Conservation (phyloP, 164 flowering plant species). For the Piper longum region DNA sequence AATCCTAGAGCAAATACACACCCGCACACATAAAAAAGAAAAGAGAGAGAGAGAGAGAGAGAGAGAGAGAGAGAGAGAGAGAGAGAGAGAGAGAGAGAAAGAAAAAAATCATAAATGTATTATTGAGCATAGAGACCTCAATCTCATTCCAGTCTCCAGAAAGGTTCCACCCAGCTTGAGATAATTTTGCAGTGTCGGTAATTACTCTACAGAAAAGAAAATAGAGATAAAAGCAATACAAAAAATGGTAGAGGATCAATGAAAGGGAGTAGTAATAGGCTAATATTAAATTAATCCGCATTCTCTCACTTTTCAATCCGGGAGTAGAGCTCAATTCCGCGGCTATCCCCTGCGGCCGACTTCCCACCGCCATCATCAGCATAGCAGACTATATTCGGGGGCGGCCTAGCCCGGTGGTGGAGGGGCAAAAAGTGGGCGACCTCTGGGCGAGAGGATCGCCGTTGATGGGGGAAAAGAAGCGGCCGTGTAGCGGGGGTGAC, state of each 20-base stretch:
- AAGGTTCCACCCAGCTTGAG: slow-evolving; percentile 43
- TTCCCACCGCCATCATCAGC: slow-evolving; percentile 3
- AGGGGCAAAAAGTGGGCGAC: not conserved
- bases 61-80: no score
- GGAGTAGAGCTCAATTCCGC: slow-evolving; percentile 9
- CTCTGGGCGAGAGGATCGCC: not conserved
- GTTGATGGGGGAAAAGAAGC: not conserved
- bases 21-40: no score
- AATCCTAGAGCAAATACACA: no score
- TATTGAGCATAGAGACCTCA: slow-evolving; percentile 31
- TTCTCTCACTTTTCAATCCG: slow-evolving; percentile 7
- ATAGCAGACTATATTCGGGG: slow-evolving; percentile 1
- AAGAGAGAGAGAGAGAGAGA: no score
- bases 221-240: not conserved
- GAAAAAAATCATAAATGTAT: not conserved
- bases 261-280: no score
- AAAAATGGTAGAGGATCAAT: not conserved
- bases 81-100: no score
- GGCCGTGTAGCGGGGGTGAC: no score
- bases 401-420: not conserved
- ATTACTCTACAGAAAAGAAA: slow-evolving; percentile 34
- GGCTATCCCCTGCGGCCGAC: not conserved
- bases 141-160: slow-evolving; percentile 61
- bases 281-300: no score
- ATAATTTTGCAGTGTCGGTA: slow-evolving; percentile 54